These are phyloP conservation scores for Sugiyamaella valdiviana DNA, from an alignment of 805 yeast species.

Conservation along the genomic window DNA sequence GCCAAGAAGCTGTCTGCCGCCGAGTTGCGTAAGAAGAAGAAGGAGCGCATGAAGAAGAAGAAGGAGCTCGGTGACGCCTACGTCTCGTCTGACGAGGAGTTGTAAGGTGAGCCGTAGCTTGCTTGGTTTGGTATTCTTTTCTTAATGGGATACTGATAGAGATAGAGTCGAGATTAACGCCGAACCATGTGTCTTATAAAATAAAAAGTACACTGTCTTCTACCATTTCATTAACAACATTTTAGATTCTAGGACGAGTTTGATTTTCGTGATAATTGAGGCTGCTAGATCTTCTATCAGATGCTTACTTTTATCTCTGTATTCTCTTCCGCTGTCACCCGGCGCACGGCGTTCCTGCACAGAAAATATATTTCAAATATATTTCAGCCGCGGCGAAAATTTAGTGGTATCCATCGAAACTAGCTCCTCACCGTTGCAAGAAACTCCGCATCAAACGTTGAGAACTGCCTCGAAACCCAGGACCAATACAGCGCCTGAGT, in stretches of 20 bases:
- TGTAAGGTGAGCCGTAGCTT: conserved; percentile 36
- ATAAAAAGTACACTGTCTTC: not conserved
- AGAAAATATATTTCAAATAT: not conserved
- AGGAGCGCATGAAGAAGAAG: conserved; percentile 99
- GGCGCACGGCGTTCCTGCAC: not conserved
- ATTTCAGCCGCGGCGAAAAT: not conserved
- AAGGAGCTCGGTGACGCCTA: conserved; percentile 99
- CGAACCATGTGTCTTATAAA: not conserved
- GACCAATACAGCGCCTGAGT: not conserved
- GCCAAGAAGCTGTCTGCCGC: conserved; percentile 97
- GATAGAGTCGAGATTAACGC: not conserved
- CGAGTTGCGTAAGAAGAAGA: conserved; percentile 99
- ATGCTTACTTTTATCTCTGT: no score
- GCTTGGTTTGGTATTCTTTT: not conserved
- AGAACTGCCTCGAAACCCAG: not conserved
- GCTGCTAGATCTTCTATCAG: no score
- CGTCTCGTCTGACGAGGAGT: conserved; percentile 93
- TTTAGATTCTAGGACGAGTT: no score
- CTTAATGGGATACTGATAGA: not conserved
- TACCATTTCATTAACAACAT: no score
- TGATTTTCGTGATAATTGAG: no score
- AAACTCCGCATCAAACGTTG: not conserved
- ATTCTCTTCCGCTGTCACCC: not conserved
- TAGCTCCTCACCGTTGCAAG: not conserved
- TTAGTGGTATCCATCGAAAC: not conserved